Conservation (phyloP, 164 flowering plant genomes). For the Stephania japonica region DNA sequence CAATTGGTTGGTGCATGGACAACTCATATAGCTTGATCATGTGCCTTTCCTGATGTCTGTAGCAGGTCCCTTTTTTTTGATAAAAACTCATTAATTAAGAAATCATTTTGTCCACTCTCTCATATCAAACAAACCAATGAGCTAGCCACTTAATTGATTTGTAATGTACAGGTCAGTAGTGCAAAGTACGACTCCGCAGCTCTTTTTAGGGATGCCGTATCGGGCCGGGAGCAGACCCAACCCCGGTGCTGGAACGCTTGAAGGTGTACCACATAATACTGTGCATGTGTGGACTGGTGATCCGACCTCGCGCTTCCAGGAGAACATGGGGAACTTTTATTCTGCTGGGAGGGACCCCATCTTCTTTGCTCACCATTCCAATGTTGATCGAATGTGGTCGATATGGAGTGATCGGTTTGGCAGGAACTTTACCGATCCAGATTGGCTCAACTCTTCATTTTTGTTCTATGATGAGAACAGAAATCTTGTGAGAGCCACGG, state of each 20-base stretch:
- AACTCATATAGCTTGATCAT: too few relatives aligned
- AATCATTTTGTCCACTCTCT: too few relatives aligned
- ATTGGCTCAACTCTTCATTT: constrained; percentile 33
- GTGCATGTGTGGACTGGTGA: constrained; percentile 37
- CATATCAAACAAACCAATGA: too few relatives aligned
- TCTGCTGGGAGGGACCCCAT: constrained; percentile 61
- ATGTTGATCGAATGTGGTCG: constrained; percentile 59
- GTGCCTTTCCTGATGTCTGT: too few relatives aligned
- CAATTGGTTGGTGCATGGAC: too few relatives aligned
- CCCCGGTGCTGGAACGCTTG: constrained; percentile 30
- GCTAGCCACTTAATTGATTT: too few relatives aligned
- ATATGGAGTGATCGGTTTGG: constrained; percentile 50
- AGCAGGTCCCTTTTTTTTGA: too few relatives aligned
- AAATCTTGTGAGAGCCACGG: constrained; percentile 36
- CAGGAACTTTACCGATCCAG: constrained; percentile 33
- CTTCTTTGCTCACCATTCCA: constrained; percentile 54
- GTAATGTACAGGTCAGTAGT: constrained; percentile 6
- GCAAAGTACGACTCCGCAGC: constrained; percentile 14
- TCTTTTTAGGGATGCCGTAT: constrained; percentile 30
- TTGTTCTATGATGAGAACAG: constrained; percentile 45
- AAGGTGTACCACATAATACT: constrained; percentile 30
- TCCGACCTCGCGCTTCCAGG: constrained; percentile 39
- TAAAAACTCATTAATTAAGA: too few relatives aligned
- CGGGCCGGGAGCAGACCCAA: constrained; percentile 23
- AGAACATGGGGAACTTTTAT: constrained; percentile 69